Evolutionary conservation across 202 grass and related monocot genomes (phyloP), one percentile per base, ranked within the genome.

Genomic region (Zizania palustris): DNA sequence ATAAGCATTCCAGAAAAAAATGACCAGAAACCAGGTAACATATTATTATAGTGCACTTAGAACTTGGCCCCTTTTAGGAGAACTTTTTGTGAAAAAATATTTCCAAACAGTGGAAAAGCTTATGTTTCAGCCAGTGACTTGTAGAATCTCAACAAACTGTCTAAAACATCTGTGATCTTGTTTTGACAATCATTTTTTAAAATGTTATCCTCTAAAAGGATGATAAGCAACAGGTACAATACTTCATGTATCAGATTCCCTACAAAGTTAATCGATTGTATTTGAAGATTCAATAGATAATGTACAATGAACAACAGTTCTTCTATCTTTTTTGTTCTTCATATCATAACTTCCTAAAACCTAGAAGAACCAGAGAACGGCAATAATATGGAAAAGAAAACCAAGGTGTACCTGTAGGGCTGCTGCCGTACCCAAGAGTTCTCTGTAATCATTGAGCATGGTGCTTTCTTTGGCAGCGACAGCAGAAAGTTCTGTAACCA

Each of bases 361-460:
- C 53, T 15, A 18, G 53, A 22, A 76, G 45, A 75, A 58, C 20
- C 39, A 72, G 63, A 36, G 15, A 71, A 56, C 33, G 15, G 57
- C 63, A 56, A 71, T 41, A 8, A 50, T 11, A 63, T 78, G 19
- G 7, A 57, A n/a, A 63, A 63, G 40, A 40, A 65, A 60, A 51
- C 1, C 8, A 66, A 40, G 39, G 45, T 75, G 20, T 87, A 97
- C 93, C 78, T 97, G 90, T 50, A 93, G 69, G 59, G 86, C 74
- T 78, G 88, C 90, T 9, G 85, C 78, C 15, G 67, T 87, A 50
- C 78, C 88, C 19, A 97, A 78, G 65, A 97, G 88, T 72, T 91
- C 93, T 87, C 90, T 89, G 16, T 90, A 90, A 69, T 93, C 85
- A 83, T 93, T 87, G 65, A 97, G 85, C 79, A 89, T 83, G 51